These are phyloP conservation scores for Lepiota subincarnata DNA, from an alignment of 768 basidiomycete species.

Conservation along the genomic window DNA sequence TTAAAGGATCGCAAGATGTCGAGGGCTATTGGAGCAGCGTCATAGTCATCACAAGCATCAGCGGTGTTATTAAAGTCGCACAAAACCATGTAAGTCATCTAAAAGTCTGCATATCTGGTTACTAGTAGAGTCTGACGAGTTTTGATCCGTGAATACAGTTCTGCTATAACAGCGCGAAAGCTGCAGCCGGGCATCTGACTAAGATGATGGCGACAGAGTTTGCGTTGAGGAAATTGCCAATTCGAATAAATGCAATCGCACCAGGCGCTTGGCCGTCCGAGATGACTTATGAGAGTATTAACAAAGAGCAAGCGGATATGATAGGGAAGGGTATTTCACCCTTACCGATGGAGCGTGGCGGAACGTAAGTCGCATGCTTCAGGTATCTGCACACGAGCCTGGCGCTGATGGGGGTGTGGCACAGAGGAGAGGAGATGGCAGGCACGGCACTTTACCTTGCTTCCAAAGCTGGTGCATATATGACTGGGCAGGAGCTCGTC, in stretches of 20 bases:
- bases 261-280: constrained; percentile 76
- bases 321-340: constrained; percentile 58
- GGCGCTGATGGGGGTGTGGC: background rate
- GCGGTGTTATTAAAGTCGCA: constrained; percentile 63
- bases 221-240: constrained; percentile 59
- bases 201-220: constrained; percentile 75
- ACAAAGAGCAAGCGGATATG: constrained; percentile 42
- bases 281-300: constrained; percentile 59
- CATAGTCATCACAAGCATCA: constrained; percentile 77
- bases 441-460: constrained; percentile 75
- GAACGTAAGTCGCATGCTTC: constrained; percentile 50
- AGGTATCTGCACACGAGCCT: background rate
- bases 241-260: constrained; percentile 72
- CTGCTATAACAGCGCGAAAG: constrained; percentile 78
- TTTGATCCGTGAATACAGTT: constrained; percentile 43
- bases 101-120: background rate
- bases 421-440: constrained; percentile 68
- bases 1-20: constrained; percentile 61
- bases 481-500: constrained; percentile 73
- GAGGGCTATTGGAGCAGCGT: constrained; percentile 59
- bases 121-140: background rate
- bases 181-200: constrained; percentile 73
- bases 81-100: constrained; percentile 66
- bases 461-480: constrained; percentile 68
- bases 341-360: constrained; percentile 58